Evolutionary conservation across 768 basidiomycete species (phyloP).

Genomic region (Agrocybe chaxingu): DNA sequence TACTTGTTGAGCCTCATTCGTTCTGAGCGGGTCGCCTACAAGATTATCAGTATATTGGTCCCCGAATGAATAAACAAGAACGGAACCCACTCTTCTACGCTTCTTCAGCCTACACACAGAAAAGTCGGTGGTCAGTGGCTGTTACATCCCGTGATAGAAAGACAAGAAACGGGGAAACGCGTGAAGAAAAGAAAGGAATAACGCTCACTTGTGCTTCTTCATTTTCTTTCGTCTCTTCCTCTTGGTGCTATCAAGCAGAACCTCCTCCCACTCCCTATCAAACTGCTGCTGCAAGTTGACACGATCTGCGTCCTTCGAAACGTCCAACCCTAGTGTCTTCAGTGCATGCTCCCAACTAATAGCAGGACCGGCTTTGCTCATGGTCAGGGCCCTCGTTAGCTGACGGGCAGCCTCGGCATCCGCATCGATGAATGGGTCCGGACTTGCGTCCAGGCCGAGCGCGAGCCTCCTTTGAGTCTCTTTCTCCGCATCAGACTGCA

Average conservation of each 20-base stretch:
- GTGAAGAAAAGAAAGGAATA: background rate
- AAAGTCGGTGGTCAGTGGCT: constrained; percentile 1
- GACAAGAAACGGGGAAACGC: background rate
- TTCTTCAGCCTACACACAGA: constrained; percentile 71
- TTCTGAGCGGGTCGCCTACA: constrained; percentile 38
- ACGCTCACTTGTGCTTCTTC: constrained; percentile 93
- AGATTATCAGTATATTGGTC: constrained; percentile 13
- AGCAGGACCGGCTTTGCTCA: constrained; percentile 59
- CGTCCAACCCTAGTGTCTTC: constrained; percentile 59
- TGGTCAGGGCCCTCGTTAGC: constrained; percentile 70
- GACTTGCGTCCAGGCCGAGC: constrained; percentile 20
- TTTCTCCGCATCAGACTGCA: constrained; percentile 13
- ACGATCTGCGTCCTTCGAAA: constrained; percentile 45
- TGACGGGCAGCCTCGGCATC: constrained; percentile 81
- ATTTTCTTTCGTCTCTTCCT: constrained; percentile 91
- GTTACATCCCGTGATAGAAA: background rate
- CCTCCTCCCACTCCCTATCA: constrained; percentile 59
- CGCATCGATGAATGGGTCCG: constrained; percentile 58
- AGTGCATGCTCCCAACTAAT: constrained; percentile 70
- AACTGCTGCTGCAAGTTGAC: constrained; percentile 49
- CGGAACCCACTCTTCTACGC: constrained; percentile 70
- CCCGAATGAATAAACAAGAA: background rate
- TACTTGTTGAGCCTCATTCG: constrained; percentile 21
- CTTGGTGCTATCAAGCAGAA: constrained; percentile 77
- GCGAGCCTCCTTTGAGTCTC: constrained; percentile 19